Evolutionary conservation across 2,329 filamentous ascomycete genomes (phyloP).

Genomic region (Aureobasidium leucospermi): DNA sequence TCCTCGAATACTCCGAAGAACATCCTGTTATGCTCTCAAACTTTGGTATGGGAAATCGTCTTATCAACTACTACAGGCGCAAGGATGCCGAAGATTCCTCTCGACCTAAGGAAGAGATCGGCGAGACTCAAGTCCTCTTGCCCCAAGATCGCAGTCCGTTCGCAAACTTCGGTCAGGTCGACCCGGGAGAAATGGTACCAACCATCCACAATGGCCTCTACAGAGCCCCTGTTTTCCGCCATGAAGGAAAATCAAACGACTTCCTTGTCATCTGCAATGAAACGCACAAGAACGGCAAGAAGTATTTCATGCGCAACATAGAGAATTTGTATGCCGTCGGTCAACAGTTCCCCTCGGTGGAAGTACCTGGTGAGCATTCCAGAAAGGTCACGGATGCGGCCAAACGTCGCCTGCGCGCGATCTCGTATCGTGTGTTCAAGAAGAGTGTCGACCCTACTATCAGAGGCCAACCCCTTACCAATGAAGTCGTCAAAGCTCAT

Average conservation of each 20-base stretch:
- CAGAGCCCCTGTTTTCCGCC: slow-evolving; percentile 85
- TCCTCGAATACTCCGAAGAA: slow-evolving; percentile 95
- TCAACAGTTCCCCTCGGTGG: slow-evolving; percentile 84
- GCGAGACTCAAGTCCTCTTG: slow-evolving; percentile 79
- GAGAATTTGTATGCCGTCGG: slow-evolving; percentile 88
- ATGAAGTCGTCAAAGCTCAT: slow-evolving; percentile 53
- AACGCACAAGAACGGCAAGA: slow-evolving; percentile 68
- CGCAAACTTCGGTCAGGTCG: slow-evolving; percentile 86
- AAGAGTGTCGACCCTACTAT: slow-evolving; percentile 64
- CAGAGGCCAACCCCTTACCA: slow-evolving; percentile 77
- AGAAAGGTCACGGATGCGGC: slow-evolving; percentile 94
- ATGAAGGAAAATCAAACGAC: slow-evolving; percentile 68
- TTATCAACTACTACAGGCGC: slow-evolving; percentile 94
- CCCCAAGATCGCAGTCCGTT: slow-evolving; percentile 96
- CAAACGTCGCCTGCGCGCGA: slow-evolving; percentile 94
- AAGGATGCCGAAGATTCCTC: slow-evolving; percentile 70
- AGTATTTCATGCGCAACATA: slow-evolving; percentile 79
- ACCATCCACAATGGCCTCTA: slow-evolving; percentile 95
- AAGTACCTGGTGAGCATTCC: slow-evolving; percentile 88
- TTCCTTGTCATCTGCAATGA: slow-evolving; percentile 80
- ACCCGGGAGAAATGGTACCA: slow-evolving; percentile 81
- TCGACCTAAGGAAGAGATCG: slow-evolving; percentile 73
- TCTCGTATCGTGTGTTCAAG: slow-evolving; percentile 80
- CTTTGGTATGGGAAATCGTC: slow-evolving; percentile 91
- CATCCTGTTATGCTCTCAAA: slow-evolving; percentile 87